Percentiles rank a stretch among this genome's conserved stretches.
Conservation (phyloP, 2,329 filamentous ascomycete species). For the Talaromyces sp. region DNA sequence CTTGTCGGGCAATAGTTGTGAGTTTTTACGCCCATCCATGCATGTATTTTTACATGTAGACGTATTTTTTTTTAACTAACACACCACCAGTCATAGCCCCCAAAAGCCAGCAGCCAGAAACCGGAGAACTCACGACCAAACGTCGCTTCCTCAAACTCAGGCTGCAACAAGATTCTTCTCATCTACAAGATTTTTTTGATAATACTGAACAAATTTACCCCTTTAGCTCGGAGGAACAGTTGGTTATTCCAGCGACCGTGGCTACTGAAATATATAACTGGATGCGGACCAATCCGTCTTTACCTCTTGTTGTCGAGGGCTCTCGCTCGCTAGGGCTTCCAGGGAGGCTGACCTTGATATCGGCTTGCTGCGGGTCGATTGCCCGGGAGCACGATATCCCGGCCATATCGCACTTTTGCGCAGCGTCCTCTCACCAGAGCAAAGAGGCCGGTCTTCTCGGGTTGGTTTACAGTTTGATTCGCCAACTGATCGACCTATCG, state of each 20-base stretch:
- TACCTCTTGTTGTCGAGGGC: constrained; percentile 28
- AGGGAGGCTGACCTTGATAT: constrained; percentile 26
- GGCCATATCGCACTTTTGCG: constrained; percentile 33
- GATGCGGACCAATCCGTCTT: constrained; percentile 27
- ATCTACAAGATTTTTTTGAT: constrained; percentile 32
- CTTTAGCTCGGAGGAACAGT: constrained; percentile 24
- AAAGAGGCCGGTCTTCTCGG: constrained; percentile 28
- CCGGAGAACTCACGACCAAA: constrained; percentile 2
- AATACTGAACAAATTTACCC: constrained; percentile 29
- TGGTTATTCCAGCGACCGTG: constrained; percentile 20
- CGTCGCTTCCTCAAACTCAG: constrained; percentile 6
- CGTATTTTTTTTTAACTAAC: background rate
- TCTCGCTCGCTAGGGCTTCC: constrained; percentile 20
- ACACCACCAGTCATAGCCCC: background rate
- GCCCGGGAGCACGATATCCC: constrained; percentile 27
- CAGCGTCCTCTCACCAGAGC: constrained; percentile 17
- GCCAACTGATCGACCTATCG: constrained; percentile 31
- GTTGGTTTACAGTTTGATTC: constrained; percentile 34
- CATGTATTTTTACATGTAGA: too few relatives aligned
- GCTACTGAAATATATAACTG: constrained; percentile 29
- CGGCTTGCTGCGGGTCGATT: constrained; percentile 28
- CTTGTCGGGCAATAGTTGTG: constrained; percentile 1
- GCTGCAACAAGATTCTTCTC: constrained; percentile 22
- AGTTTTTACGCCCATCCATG: background rate
- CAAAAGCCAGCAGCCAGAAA: background rate